Conservation (phyloP, 1,284 basidiomycete genomes). For the Cryptococcus wingfieldii region DNA sequence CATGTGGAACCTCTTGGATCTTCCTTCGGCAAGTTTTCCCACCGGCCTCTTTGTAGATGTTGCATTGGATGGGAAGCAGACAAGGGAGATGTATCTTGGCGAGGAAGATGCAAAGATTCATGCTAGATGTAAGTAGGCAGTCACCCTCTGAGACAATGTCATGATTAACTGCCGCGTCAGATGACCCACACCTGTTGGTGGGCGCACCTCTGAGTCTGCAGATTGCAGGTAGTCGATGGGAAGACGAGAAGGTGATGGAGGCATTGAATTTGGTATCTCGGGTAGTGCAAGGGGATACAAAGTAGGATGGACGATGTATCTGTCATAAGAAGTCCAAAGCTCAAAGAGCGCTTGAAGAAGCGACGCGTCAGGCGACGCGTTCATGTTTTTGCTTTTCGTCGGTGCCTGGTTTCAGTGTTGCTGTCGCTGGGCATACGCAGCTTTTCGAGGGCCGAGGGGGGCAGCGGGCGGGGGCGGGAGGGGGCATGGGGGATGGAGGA, state of each 20-base stretch:
- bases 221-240: slow-evolving; percentile 16
- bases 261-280: slow-evolving; percentile 9
- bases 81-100: slow-evolving; percentile 52
- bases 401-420: too few species aligned
- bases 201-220: slow-evolving; percentile 22
- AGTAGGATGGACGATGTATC: too few species aligned
- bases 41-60: slow-evolving; percentile 48
- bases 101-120: slow-evolving; percentile 53
- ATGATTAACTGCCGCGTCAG: background rate
- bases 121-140: slow-evolving; percentile 54
- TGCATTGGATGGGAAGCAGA: slow-evolving; percentile 20
- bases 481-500: too few species aligned
- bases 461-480: too few species aligned
- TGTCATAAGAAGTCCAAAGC: too few species aligned
- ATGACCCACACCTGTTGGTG: slow-evolving; percentile 13
- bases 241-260: slow-evolving; percentile 24
- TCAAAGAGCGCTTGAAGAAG: too few species aligned
- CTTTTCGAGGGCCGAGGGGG: too few species aligned
- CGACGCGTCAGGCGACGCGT: too few species aligned
- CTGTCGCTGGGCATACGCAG: too few species aligned
- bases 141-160: too few species aligned
- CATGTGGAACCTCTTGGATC: slow-evolving; percentile 66
- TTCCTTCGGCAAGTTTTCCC: slow-evolving; percentile 62
- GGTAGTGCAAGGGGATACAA: background rate
- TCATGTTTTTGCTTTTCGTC: too few species aligned